These are phyloP conservation scores for Sporothrix sp. DNA, from an alignment of 2,329 filamentous ascomycete species.

Conservation along the genomic window DNA sequence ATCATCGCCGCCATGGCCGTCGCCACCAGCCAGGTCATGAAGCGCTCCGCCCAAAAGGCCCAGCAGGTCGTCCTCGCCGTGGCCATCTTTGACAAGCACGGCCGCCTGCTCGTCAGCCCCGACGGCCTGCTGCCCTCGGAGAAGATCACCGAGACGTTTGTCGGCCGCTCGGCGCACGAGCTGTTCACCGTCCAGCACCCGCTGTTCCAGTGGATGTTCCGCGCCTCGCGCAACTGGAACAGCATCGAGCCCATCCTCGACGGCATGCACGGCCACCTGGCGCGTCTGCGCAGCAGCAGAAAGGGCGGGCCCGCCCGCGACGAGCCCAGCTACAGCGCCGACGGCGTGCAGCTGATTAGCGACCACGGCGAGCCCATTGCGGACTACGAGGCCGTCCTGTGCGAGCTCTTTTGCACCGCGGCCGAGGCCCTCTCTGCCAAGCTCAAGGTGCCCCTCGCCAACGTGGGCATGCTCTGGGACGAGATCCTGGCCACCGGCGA, in stretches of 20 bases:
- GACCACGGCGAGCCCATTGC: conserved; percentile 50
- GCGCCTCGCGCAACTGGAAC: conserved; percentile 68
- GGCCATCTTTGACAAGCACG: conserved; percentile 57
- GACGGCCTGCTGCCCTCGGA: conserved; percentile 60
- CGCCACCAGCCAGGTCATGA: conserved; percentile 42
- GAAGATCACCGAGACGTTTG: conserved; percentile 70
- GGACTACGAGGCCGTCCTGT: conserved; percentile 67
- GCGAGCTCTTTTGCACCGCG: conserved; percentile 74
- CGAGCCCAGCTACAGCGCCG: conserved; percentile 17
- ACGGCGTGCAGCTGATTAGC: conserved; percentile 36
- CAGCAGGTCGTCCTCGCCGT: conserved; percentile 51
- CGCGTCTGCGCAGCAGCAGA: conserved; percentile 33
- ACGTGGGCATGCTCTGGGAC: conserved; percentile 63
- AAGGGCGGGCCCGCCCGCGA: background rate
- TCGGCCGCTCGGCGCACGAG: conserved; percentile 54
- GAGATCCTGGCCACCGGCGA: conserved; percentile 59
- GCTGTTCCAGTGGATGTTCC: conserved; percentile 80
- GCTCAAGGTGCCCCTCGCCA: conserved; percentile 51
- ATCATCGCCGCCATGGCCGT: conserved; percentile 47
- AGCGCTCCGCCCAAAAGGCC: conserved; percentile 46
- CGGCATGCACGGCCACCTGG: conserved; percentile 64
- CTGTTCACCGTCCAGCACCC: conserved; percentile 67
- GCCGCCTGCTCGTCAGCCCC: conserved; percentile 57
- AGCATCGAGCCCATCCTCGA: conserved; percentile 58
- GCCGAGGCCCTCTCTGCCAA: conserved; percentile 63